A percentile compares a stretch with the other conserved stretches of the same genome.
These are phyloP conservation scores for Prunus armeniaca DNA, from an alignment of 306 rosid genomes.

Conservation along the genomic window DNA sequence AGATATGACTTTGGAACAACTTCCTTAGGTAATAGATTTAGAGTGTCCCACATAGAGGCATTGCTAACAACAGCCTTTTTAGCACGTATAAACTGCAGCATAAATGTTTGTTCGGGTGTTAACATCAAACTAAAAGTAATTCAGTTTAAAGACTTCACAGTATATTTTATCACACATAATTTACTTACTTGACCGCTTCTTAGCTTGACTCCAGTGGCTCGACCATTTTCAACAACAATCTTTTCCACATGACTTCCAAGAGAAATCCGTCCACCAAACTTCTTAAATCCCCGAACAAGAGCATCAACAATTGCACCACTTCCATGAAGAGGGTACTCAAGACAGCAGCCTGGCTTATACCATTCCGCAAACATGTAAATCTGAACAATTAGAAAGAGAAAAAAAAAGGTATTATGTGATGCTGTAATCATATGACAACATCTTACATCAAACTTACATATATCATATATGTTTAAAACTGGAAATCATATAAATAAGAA, in stretches of 20 bases:
- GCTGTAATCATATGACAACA: not conserved
- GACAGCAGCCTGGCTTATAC: slow-evolving; percentile 93
- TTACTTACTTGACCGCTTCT: slow-evolving; percentile 72
- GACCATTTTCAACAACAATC: slow-evolving; percentile 66
- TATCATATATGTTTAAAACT: not conserved
- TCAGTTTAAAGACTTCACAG: not conserved
- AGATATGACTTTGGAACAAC: slow-evolving; percentile 59
- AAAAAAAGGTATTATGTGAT: not conserved
- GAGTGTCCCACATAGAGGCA: slow-evolving; percentile 92
- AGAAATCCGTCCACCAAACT: slow-evolving; percentile 80
- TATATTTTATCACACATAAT: slow-evolving; percentile 1
- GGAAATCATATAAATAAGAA: not conserved
- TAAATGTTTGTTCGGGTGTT: slow-evolving; percentile 8
- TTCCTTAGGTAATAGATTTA: slow-evolving; percentile 64
- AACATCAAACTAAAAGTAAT: not conserved
- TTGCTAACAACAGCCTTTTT: slow-evolving; percentile 88
- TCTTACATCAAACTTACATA: no score
- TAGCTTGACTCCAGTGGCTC: slow-evolving; percentile 81
- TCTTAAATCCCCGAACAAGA: slow-evolving; percentile 74
- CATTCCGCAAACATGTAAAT: slow-evolving; percentile 96
- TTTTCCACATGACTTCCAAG: slow-evolving; percentile 75
- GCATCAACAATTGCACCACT: slow-evolving; percentile 76
- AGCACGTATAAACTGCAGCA: slow-evolving; percentile 73
- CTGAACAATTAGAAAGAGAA: slow-evolving; percentile 34
- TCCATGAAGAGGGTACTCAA: slow-evolving; percentile 86